Percentiles rank a stretch among this genome's conserved stretches.
Conservation (phyloP, 2,329 filamentous ascomycete genomes). For the Fonsecaea monophora region DNA sequence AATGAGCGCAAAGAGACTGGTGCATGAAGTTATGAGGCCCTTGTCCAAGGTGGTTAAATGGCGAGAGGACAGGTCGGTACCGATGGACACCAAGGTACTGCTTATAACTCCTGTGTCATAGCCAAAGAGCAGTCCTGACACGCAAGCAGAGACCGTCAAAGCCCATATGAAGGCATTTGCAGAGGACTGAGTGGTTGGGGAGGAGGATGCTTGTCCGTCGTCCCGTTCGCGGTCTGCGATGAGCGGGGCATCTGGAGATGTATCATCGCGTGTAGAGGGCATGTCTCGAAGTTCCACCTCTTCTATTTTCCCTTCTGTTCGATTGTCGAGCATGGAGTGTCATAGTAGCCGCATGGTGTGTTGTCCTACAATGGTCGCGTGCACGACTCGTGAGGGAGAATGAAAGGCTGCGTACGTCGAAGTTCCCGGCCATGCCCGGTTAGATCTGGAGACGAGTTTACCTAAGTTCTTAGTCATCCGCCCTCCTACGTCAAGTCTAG, state of each 20-base stretch:
- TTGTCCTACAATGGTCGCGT: conserved; percentile 12
- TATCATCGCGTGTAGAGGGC: conserved; percentile 25
- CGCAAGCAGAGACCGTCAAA: conserved; percentile 63
- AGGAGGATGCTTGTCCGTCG: not conserved
- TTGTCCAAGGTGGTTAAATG: conserved; percentile 63
- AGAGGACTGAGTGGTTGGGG: conserved; percentile 25
- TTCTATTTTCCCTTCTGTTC: conserved; percentile 20
- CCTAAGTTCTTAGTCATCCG: not conserved
- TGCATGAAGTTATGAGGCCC: conserved; percentile 64
- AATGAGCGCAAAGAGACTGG: conserved; percentile 64
- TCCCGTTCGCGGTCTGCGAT: conserved; percentile 19
- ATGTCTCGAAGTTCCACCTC: conserved; percentile 33
- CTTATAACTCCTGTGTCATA: conserved; percentile 70
- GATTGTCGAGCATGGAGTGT: conserved; percentile 13
- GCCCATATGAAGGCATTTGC: conserved; percentile 60
- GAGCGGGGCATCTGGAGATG: conserved; percentile 27
- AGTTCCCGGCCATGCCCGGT: not conserved
- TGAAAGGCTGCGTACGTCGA: not conserved
- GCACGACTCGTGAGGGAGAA: conserved; percentile 3
- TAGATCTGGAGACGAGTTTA: not conserved
- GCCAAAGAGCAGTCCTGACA: conserved; percentile 66
- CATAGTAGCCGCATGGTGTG: conserved; percentile 12
- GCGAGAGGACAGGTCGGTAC: conserved; percentile 59
- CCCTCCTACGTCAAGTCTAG: not conserved
- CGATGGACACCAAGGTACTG: conserved; percentile 64